Base-by-base conservation (phyloP, 2,329 filamentous ascomycete species). In the Aspergillus bombycis region DNA sequence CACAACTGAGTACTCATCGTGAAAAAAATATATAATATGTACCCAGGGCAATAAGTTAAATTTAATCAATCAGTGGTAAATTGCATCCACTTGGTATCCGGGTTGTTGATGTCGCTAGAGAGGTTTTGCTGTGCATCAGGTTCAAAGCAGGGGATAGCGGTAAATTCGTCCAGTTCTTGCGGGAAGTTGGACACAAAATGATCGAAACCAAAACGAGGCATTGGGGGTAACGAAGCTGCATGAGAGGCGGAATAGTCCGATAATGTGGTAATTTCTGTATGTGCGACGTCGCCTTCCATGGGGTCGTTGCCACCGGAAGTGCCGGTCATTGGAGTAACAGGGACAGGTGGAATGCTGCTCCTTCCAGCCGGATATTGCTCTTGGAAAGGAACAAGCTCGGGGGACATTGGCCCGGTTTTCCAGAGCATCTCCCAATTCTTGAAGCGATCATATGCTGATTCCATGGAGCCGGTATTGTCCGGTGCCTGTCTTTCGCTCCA, bases 391-490 rank as follows among this genome's bases (percentile, higher is more conserved):
- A 73, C 64, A 1, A 72, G 73, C 10, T 70, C 67, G 1, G 77
- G 77, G 2, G 77, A 78, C 3, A 77, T 68, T 2, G 77, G 77
- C 0, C 77, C 77, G 2, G 74, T 75, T 63, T 80, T 82, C 77
- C 82, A 83, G 3, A 83, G 73, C 74, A 83, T 82, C 64, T 84
- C 82, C 82, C 82, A 84, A 48, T 80, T 83, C 65, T 84, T 84
- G 68, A 84, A 84, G 1, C 81, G 76, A 56, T 82, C 82, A 53
- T 84, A 84, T 28, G 83, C 82, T 4, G 82, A 83, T 63, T 83
- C 82, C n/a, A 75, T 66, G 3, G 69, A 68, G 0, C 78, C 77
- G 4, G 75, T 67, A 26, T 71, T 75, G 23, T 64, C 72, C 36
- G 72, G 68, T 4, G 70, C 67, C 54, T 77, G 75, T 4, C 68